phyloP scores from a whole-genome alignment of 2,329 filamentous ascomycete species.

The Trichoderma brevicompactum region DNA sequence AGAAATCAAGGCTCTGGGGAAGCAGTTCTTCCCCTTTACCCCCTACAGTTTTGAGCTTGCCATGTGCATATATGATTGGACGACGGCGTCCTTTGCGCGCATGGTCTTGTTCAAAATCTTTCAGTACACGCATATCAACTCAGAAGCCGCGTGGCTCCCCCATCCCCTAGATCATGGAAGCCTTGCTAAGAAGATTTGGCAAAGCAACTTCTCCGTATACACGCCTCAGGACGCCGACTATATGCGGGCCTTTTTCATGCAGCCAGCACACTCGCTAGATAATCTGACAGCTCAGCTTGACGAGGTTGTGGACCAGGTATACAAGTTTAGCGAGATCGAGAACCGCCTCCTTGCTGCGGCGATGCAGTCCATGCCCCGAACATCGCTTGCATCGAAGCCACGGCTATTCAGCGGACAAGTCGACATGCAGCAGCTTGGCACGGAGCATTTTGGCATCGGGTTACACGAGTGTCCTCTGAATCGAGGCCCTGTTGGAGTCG shows the following conservation, averaged over 20 bases:
- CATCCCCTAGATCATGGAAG: constrained; percentile 19
- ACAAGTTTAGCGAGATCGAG: constrained; percentile 22
- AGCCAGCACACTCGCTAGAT: constrained; percentile 21
- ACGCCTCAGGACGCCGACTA: constrained; percentile 21
- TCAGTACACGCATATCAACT: constrained; percentile 22
- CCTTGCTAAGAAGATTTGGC: constrained; percentile 24
- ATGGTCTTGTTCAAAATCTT: constrained; percentile 28
- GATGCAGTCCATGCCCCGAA: constrained; percentile 22
- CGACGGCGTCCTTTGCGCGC: constrained; percentile 26
- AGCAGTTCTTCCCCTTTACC: constrained; percentile 26
- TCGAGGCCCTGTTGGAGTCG: background rate
- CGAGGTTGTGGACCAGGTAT: constrained; percentile 9
- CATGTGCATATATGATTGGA: constrained; percentile 29
- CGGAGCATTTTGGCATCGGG: constrained; percentile 22
- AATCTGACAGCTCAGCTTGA: constrained; percentile 15
- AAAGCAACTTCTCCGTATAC: constrained; percentile 25
- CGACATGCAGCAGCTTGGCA: constrained; percentile 22
- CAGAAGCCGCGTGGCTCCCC: background rate
- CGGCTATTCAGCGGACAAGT: constrained; percentile 29
- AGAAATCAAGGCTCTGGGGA: constrained; percentile 26
- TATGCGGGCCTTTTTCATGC: constrained; percentile 25
- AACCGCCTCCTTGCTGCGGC: constrained; percentile 26
- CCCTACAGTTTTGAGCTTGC: constrained; percentile 26
- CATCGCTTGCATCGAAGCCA: constrained; percentile 6
- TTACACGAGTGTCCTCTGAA: constrained; percentile 27